Percentiles rank a stretch among this genome's conserved stretches.
Conservation (phyloP, 495 filamentous ascomycete species). For the Trichoderma asperelloides region DNA sequence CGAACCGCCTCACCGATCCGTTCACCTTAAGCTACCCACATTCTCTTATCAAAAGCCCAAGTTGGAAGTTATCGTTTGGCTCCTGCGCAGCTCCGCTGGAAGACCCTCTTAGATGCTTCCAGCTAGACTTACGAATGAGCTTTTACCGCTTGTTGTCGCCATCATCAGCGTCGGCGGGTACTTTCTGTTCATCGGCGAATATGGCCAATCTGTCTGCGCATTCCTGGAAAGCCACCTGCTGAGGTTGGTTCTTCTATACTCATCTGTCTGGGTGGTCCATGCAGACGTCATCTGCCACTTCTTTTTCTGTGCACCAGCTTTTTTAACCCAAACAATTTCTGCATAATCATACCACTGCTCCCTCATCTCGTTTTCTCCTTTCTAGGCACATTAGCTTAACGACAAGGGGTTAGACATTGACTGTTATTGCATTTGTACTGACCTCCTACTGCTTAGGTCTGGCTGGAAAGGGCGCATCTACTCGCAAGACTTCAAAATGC, state of each 20-base stretch:
- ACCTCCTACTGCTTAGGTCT: background rate
- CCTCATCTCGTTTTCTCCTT: background rate
- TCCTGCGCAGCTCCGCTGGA: background rate
- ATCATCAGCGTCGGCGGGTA: background rate
- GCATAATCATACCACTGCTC: background rate
- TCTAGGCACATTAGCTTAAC: background rate
- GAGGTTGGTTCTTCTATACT: slow-evolving; percentile 1
- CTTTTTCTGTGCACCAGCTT: background rate
- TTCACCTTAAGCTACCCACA: background rate
- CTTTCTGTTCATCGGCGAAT: background rate
- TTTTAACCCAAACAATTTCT: background rate
- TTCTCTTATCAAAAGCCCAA: background rate
- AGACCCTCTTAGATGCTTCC: background rate
- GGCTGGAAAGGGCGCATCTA: background rate
- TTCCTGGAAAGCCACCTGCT: background rate
- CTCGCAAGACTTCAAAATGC: slow-evolving; percentile 19
- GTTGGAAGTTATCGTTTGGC: background rate
- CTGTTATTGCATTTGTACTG: background rate
- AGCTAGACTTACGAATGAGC: background rate
- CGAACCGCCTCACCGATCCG: background rate
- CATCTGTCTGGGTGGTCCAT: background rate
- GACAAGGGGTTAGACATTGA: background rate
- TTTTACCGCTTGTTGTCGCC: background rate
- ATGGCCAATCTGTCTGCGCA: background rate
- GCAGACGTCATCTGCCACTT: background rate